phyloP scores from a whole-genome alignment of 352 stramenopile genomes.

The Phytophthora rubi region DNA sequence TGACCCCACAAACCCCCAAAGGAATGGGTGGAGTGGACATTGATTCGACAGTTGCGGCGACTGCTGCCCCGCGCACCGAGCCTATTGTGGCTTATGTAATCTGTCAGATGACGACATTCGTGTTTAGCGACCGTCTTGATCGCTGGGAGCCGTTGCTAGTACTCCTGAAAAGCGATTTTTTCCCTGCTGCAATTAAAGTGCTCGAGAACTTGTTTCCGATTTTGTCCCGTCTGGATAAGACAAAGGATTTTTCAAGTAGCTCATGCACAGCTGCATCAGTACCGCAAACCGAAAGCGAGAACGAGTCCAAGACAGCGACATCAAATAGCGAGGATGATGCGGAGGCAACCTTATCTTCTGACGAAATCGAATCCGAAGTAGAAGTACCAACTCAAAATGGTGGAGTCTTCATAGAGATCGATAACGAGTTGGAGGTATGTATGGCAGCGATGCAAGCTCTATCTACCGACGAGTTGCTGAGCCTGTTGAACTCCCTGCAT shows the following conservation, averaged over 20 bases:
- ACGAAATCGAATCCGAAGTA: slow-evolving; percentile 13
- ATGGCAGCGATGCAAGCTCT: slow-evolving; percentile 79
- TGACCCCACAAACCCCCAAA: slow-evolving; percentile 36
- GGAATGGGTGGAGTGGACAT: slow-evolving; percentile 26
- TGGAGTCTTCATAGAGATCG: slow-evolving; percentile 28
- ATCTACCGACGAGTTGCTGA: slow-evolving; percentile 69
- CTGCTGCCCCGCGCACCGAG: slow-evolving; percentile 69
- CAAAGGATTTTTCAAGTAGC: slow-evolving; percentile 27
- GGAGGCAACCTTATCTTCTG: slow-evolving; percentile 8
- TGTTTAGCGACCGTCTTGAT: slow-evolving; percentile 80
- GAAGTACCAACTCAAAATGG: slow-evolving; percentile 12
- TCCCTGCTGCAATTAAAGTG: slow-evolving; percentile 69
- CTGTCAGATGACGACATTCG: slow-evolving; percentile 81
- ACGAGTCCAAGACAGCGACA: slow-evolving; percentile 30
- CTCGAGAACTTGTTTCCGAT: slow-evolving; percentile 78
- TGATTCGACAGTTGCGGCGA: slow-evolving; percentile 34
- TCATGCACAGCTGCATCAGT: neutral
- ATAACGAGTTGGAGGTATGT: slow-evolving; percentile 69
- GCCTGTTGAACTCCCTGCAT: slow-evolving; percentile 59
- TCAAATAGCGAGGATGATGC: slow-evolving; percentile 22
- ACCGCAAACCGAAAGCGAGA: slow-evolving; percentile 20
- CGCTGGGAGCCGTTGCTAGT: slow-evolving; percentile 84
- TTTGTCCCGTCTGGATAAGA: slow-evolving; percentile 61
- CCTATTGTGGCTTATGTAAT: slow-evolving; percentile 88
- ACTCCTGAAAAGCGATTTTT: slow-evolving; percentile 70